Percentiles rank a stretch among this genome's conserved stretches.
These are phyloP conservation scores for Lizonia empirigonia DNA, from an alignment of 2,329 filamentous ascomycete species.

Conservation along the genomic window DNA sequence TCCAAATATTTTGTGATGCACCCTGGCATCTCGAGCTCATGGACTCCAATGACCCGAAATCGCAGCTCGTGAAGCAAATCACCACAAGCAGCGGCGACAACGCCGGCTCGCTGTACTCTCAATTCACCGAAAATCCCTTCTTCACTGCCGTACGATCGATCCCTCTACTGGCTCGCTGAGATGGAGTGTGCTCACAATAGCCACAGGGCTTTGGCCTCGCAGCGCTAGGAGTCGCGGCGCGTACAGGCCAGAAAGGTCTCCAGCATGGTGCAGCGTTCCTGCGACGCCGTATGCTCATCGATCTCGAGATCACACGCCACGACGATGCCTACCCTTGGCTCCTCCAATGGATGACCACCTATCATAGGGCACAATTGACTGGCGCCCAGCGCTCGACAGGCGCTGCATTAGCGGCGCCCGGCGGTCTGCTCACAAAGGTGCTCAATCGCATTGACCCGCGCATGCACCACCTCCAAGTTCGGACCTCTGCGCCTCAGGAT, in stretches of 20 bases:
- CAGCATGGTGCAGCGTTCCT: slow-evolving; percentile 75
- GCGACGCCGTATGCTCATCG: slow-evolving; percentile 85
- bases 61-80: slow-evolving; percentile 47
- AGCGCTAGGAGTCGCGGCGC: slow-evolving; percentile 79
- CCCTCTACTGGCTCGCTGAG: slow-evolving; percentile 53
- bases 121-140: slow-evolving; percentile 58
- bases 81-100: slow-evolving; percentile 37
- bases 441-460: slow-evolving; percentile 63
- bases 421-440: slow-evolving; percentile 58
- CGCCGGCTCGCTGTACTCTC: slow-evolving; percentile 50
- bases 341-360: slow-evolving; percentile 88
- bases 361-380: slow-evolving; percentile 68
- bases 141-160: slow-evolving; percentile 56
- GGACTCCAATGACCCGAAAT: slow-evolving; percentile 47
- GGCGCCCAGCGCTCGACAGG: slow-evolving; percentile 35
- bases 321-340: slow-evolving; percentile 95
- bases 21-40: slow-evolving; percentile 25
- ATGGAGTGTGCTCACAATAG: slow-evolving; percentile 39
- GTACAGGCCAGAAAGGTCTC: slow-evolving; percentile 78
- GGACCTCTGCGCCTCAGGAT: slow-evolving; percentile 66
- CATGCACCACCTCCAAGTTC: slow-evolving; percentile 68
- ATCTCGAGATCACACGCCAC: slow-evolving; percentile 93
- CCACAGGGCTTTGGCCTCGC: slow-evolving; percentile 83
- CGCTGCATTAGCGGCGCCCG: slow-evolving; percentile 24
- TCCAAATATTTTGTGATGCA: slow-evolving; percentile 15